Base-by-base conservation (phyloP, 257 asterid species). In the Ajuga chamaepitys region DNA sequence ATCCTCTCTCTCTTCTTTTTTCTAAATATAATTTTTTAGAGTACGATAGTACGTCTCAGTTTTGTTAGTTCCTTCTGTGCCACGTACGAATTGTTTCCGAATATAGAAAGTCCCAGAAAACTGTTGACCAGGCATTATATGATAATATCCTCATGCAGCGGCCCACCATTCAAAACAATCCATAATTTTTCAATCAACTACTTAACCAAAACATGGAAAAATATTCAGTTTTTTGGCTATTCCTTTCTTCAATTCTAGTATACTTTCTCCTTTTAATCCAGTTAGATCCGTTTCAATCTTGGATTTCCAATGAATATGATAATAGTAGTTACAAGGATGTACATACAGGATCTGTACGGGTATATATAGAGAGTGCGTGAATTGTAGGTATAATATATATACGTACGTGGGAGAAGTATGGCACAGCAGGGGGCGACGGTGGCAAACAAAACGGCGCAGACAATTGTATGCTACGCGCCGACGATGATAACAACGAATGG, bases 401-500 rank as follows among this genome's bases (percentile, higher is more conserved):
- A 55, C 4, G 16, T 4, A 11, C 1, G 38, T 5, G 60, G 53
- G 54, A 47, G 13, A 41, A 70, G 52, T 56, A 86, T 83, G 89
- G 35, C 77, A 57, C 68, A 67, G 7, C 6, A 51, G 9, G 66
- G 25, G 22, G 54, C 17, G 4, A 16, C 13, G n/a, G 11, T 48
- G 0, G 10, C 11, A 11, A 83, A 89, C 56, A 25, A 34, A 40
- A 58, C 78, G 13, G 82, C 79, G 13, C 86, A 81, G 41, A 41
- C 86, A 20, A 82, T 89, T 17, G 95, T 89, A 62, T 93, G 99
- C 77, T 94, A 94, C 44, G 90, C 99, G 13, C 96, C 99, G 25
- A 94, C 95, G 0, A 90, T 94, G 99, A 85, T 94, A 34, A 82
- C 95, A 2, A 90, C 97, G 20, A 86, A 83, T 16, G 99, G 99